A percentile compares a stretch with the other conserved stretches of the same genome.
Evolutionary conservation across 768 basidiomycete species (phyloP).

Genomic region (Scleroderma citrinum): DNA sequence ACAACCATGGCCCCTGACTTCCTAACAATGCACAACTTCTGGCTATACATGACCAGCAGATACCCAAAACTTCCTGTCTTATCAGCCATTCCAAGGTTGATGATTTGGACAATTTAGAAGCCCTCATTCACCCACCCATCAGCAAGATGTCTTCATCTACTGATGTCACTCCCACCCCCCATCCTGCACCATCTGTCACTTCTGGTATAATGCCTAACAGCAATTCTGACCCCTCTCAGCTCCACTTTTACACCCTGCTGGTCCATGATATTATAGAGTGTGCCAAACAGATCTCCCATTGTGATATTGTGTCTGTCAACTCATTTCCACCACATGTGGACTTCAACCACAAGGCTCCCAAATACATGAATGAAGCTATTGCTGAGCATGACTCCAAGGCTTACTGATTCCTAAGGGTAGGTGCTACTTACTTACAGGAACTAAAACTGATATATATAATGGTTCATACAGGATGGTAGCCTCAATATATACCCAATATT

Average conservation of each 20-base stretch:
- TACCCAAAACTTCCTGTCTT: background rate
- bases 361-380: background rate
- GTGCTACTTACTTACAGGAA: background rate
- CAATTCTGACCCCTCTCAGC: background rate
- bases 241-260: background rate
- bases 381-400: background rate
- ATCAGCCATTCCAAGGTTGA: background rate
- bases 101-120: background rate
- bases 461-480: too few relatives aligned
- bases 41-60: background rate
- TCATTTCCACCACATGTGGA: background rate
- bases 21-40: background rate
- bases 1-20: background rate
- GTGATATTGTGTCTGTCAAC: background rate
- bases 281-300: background rate
- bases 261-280: background rate
- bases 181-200: background rate
- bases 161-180: background rate
- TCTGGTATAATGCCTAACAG: too few relatives aligned
- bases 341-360: background rate
- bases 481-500: too few relatives aligned
- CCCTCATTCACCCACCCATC: too few relatives aligned
- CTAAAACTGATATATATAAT: background rate
- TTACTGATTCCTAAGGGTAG: background rate
- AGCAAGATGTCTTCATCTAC: background rate